Base-by-base conservation (phyloP, 148 eudicot species). In the Gaultheria prostrata region DNA sequence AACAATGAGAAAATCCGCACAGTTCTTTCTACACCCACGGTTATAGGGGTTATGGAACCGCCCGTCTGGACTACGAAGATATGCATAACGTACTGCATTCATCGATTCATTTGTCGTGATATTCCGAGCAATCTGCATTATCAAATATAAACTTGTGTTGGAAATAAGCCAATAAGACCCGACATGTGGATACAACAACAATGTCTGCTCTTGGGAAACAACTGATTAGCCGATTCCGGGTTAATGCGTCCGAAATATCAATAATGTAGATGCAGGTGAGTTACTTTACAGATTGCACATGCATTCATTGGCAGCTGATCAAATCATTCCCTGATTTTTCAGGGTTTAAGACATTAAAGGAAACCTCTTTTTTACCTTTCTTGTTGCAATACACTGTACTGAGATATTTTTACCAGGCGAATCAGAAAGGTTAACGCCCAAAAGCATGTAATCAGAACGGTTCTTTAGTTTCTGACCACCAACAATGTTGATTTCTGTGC, bases 51-150 rank as follows among this genome's bases (percentile, higher is more conserved):
- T 96, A 35, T 90, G 91, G 63, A 92, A 94, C 83, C 75, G 85
- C 75, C 95, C 99, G 72, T 94, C 93, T 81, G 94, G 93, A 45
- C 93, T 92, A 9, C 84, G 93, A 63, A 96, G 95, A 89, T 96
- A 93, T 12, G 89, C 84, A 77, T 96, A 96, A 6, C 99, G 94
- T 39, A 79, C 45, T 24, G 92, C 87, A 82, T 96, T 96, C 63
- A 93, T 95, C 50, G 87, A 67, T 87, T 96, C 99, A 81, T 94
- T 96, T 14, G 99, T 96, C 2, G 98, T 96, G 76, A 94, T 88
- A 88, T 96, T 96, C 79, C 93, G 88, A 80, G 95, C 93, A 80
- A 96, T 96, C 99, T 96, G 93, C 86, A 83, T 33, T 32, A 15
- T 17, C 72, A 75, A 28, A 51, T 46, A 88, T 30, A 78, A 30